Conservation (phyloP, 768 basidiomycete genomes). For the Boletus pseudopeckii region DNA sequence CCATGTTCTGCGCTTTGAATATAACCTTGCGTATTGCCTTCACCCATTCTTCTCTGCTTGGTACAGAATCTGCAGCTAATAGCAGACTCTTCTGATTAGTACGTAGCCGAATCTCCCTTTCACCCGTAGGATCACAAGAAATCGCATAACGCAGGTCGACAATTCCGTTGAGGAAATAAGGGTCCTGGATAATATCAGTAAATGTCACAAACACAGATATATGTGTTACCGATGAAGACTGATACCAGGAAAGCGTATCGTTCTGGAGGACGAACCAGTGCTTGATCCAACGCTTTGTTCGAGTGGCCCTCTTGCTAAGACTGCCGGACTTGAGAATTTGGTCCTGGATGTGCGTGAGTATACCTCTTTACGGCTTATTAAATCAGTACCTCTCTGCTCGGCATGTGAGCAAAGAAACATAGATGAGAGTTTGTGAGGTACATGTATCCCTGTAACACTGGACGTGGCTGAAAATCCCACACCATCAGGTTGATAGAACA, state of each 20-base stretch:
- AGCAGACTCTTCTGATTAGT: constrained; percentile 77
- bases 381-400: constrained; percentile 69
- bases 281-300: constrained; percentile 89
- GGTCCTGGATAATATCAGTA: constrained; percentile 56
- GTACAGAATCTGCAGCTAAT: constrained; percentile 73
- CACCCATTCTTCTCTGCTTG: constrained; percentile 92
- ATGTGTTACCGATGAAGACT: constrained; percentile 75
- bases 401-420: constrained; percentile 97
- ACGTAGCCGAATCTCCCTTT: constrained; percentile 77
- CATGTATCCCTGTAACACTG: constrained; percentile 96
- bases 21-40: constrained; percentile 92
- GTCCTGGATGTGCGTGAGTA: constrained; percentile 50
- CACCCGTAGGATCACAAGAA: constrained; percentile 75
- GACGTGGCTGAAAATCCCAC: constrained; percentile 1
- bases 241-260: constrained; percentile 95
- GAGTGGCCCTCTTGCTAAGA: constrained; percentile 80
- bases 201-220: constrained; percentile 1
- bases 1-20: constrained; percentile 94
- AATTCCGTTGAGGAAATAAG: constrained; percentile 96
- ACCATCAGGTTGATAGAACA: not conserved
- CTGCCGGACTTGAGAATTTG: constrained; percentile 91
- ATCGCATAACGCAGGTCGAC: constrained; percentile 93
- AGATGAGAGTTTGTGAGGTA: constrained; percentile 91
- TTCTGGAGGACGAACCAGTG: constrained; percentile 98
- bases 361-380: not conserved